Conservation (phyloP, 1,284 basidiomycete genomes). For the Sanguinoderma infundibulare region DNA sequence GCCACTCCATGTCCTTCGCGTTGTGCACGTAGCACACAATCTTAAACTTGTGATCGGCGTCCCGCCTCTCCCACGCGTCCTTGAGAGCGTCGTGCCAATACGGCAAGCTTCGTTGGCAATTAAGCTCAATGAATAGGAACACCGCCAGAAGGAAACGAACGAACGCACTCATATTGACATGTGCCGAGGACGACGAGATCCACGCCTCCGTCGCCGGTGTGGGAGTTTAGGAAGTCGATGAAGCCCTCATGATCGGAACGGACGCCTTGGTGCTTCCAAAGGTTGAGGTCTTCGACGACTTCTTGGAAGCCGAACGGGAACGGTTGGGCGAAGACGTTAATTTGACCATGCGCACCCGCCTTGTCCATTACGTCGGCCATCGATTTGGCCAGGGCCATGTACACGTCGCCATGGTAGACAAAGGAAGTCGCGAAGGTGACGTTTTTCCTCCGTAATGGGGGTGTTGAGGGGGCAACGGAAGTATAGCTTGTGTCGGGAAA, state of each 20-base stretch:
- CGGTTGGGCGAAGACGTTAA: constrained; percentile 36
- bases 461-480: background rate
- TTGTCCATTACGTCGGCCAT: constrained; percentile 33
- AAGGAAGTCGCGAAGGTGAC: constrained; percentile 39
- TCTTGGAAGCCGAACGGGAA: constrained; percentile 38
- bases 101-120: constrained; percentile 11
- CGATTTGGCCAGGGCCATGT: constrained; percentile 40
- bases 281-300: constrained; percentile 35
- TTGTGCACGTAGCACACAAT: constrained; percentile 44
- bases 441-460: constrained; percentile 18
- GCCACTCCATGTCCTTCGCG: constrained; percentile 37
- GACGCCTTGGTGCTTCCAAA: constrained; percentile 35
- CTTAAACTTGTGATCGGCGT: constrained; percentile 39
- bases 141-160: background rate
- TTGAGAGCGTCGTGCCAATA: constrained; percentile 37
- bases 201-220: constrained; percentile 29
- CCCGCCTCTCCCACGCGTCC: constrained; percentile 40
- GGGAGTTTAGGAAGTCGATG: constrained; percentile 28
- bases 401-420: constrained; percentile 41
- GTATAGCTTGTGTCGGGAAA: background rate
- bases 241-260: constrained; percentile 30
- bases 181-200: constrained; percentile 43
- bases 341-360: constrained; percentile 20
- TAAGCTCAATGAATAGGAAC: background rate
- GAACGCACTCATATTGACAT: constrained; percentile 41